These are phyloP conservation scores for Punctularia strigosozonata DNA, from an alignment of 768 basidiomycete genomes.

Conservation along the genomic window DNA sequence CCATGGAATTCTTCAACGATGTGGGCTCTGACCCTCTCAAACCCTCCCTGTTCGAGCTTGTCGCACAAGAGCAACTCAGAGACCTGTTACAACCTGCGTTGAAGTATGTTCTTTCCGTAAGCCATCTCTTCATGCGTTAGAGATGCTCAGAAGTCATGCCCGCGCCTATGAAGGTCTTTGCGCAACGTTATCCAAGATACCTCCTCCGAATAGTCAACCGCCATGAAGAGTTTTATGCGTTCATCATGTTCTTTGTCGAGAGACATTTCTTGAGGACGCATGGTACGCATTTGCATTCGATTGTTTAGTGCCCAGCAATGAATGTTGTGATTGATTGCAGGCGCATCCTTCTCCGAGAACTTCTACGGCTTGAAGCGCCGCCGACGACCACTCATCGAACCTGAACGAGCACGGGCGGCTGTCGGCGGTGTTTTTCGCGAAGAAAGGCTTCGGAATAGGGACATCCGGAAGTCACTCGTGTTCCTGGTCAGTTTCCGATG, in stretches of 20 bases:
- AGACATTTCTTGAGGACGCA: slow-evolving; percentile 81
- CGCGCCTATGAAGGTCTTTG: slow-evolving; percentile 60
- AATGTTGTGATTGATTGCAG: slow-evolving; percentile 30
- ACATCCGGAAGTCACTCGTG: slow-evolving; percentile 67
- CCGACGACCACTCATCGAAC: slow-evolving; percentile 57
- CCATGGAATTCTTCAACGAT: slow-evolving; percentile 85
- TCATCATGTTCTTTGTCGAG: slow-evolving; percentile 84
- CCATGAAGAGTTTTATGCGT: slow-evolving; percentile 94
- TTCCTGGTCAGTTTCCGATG: slow-evolving; percentile 54
- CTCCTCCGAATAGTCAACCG: slow-evolving; percentile 82
- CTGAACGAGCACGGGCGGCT: slow-evolving; percentile 53
- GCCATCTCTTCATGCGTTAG: slow-evolving; percentile 13
- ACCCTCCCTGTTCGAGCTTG: slow-evolving; percentile 81
- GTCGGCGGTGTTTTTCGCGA: slow-evolving; percentile 52
- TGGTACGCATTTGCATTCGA: slow-evolving; percentile 33
- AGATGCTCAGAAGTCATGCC: slow-evolving; percentile 1
- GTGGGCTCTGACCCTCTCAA: slow-evolving; percentile 61
- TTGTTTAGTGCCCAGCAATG: background rate
- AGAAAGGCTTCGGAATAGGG: slow-evolving; percentile 52
- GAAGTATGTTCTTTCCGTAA: slow-evolving; percentile 86
- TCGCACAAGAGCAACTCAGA: slow-evolving; percentile 88
- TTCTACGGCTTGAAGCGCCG: slow-evolving; percentile 90
- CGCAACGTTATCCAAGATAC: slow-evolving; percentile 90
- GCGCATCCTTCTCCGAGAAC: slow-evolving; percentile 89
- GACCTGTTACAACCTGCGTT: slow-evolving; percentile 89